Evolutionary conservation across 2,329 filamentous ascomycete species (phyloP), one percentile per base, ranked within the genome.

Genomic region (Aspergillus aculeatinus): DNA sequence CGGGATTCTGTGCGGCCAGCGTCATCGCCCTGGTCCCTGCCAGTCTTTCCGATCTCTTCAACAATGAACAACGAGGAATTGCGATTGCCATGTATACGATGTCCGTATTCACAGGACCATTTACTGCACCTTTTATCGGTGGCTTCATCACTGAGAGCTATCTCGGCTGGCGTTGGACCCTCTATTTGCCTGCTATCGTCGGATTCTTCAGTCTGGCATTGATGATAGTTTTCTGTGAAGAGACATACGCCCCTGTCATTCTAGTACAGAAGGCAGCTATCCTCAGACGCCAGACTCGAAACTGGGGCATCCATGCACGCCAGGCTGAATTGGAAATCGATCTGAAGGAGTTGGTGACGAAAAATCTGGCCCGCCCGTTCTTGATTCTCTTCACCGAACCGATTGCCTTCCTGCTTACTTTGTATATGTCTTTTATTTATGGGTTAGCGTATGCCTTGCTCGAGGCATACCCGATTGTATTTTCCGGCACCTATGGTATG

Each of bases 131-230:
- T 0, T 81, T 81, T 55, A 74, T 81, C 29, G 80, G 80, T 14
- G 80, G 80, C 6, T 82, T 81, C 67, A 81, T 78, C 19, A 72
- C 76, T 25, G 77, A 77, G 62, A 79, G 77, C 48, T 60, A 67
- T 53, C 73, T 81, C 0, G 79, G 80, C 27, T 82, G 79, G 79
- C 75, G 79, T 25, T 82, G 79, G 79, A 82, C 80, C 0, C 71
- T 78, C 29, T 80, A 82, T 65, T 75, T 83, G 23, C 76, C 75
- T 5, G 74, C 77, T 0, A 77, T 85, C 62, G 82, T 85, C 76
- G 82, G 80, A 7, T 83, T 82, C 63, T 61, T 69, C 14, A 72
- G 75, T 4, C 77, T 82, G 14, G 70, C 62, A 0, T 66, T 68
- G 14, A 60, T 69, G 5, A 33, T 60, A 1, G 5, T 71, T 25